These are phyloP conservation scores for Cenchrus purpureus DNA, from an alignment of 176 grass and related monocot genomes.

Conservation along the genomic window DNA sequence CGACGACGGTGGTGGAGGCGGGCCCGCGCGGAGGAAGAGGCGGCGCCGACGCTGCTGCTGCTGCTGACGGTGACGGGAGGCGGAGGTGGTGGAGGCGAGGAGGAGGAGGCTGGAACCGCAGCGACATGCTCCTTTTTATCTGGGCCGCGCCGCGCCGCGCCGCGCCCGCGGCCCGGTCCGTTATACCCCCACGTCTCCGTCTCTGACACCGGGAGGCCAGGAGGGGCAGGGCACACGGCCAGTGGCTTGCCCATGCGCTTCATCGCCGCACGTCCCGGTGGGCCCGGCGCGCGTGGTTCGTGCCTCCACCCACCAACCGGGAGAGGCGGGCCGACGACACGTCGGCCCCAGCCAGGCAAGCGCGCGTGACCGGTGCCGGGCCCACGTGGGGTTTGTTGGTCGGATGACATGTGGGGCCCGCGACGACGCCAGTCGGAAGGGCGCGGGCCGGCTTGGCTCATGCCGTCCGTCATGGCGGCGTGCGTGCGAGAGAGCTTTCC, in stretches of 20 bases:
- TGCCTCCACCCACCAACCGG: constrained; percentile 29
- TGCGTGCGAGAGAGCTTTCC: too few relatives aligned
- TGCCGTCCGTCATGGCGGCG: not conserved
- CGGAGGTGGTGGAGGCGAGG: not conserved
- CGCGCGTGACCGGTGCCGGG: too few relatives aligned
- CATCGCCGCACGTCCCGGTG: not conserved
- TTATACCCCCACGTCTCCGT: not conserved
- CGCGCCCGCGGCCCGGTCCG: not conserved
- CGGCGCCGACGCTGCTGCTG: constrained; percentile 2
- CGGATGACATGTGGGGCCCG: not conserved
- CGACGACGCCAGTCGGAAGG: not conserved
- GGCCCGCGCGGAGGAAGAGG: not conserved
- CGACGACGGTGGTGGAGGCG: too few relatives aligned
- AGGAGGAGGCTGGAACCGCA: not conserved
- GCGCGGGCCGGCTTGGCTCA: not conserved
- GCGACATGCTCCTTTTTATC: constrained; percentile 17
- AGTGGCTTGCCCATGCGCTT: not conserved
- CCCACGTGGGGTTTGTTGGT: not conserved
- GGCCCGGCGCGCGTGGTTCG: constrained; percentile 37
- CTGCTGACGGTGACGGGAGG: not conserved
- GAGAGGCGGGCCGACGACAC: not conserved
- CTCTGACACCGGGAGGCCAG: not conserved
- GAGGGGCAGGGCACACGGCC: not conserved
- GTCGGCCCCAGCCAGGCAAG: not conserved
- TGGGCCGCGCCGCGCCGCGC: not conserved